Base-by-base conservation (phyloP, 208 protist genomes). In the Leptomonas pyrrhocoris region DNA sequence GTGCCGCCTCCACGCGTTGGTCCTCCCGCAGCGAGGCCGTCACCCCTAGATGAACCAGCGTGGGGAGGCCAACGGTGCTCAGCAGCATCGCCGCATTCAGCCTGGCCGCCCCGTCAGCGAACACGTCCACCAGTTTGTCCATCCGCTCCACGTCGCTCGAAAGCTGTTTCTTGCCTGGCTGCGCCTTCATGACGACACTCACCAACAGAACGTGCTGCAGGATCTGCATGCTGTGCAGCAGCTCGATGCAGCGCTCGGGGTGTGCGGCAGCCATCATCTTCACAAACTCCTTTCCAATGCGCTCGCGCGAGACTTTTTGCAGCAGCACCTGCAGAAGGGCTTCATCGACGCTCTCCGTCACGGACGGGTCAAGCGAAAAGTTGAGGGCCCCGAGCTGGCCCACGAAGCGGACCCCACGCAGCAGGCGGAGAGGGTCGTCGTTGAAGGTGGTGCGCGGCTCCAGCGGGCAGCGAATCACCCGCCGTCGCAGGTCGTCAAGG, bases 391-490 rank as follows among this genome's bases (percentile, higher is more conserved):
- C 85, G 12, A 98, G 88, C 62, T 95, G 88, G 2, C 86, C 84
- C 25, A 94, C 84, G 77, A 99, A 99, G 36, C 97, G 85, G 42
- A 98, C 82, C 12, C 93, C 89, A 30, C 97, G 88, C 50, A 99
- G 83, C 9, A 98, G 81, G 15, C 98, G 86, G 25, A 99, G 80
- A 5, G 98, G 98, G 77, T 99, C 98, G 57, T 98, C 95, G 8
- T 27, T 67, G 62, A 98, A 97, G 21, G 95, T 98, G 23, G 86
- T 79, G 15, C 53, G 60, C 18, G 95, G 94, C 19, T 81, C 76
- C 9, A 98, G 63, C 27, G 95, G 94, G 55, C 97, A 99, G 34
- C 97, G 88, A 18, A 99, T 74, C 11, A 98, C 46, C 34, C 88
- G 80, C 15, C 40, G 68, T 11, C 84, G 73, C 42, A 99, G 63